These are phyloP conservation scores for Yarrowia yakushimensis DNA, from an alignment of 805 yeast genomes.

Conservation along the genomic window DNA sequence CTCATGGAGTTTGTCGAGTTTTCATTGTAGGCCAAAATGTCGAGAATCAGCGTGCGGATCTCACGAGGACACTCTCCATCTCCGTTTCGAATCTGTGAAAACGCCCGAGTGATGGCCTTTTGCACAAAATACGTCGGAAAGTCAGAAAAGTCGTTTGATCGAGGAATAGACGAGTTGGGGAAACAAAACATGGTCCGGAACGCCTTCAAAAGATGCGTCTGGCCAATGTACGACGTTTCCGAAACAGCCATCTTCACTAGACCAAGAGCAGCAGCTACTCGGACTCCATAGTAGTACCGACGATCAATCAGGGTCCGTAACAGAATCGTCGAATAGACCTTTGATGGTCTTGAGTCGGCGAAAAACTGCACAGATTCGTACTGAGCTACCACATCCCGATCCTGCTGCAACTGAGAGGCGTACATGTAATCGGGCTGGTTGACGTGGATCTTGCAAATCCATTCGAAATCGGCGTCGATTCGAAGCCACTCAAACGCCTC, in stretches of 20 bases:
- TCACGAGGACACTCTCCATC: constrained; percentile 59
- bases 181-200: constrained; percentile 72
- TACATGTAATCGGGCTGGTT: constrained; percentile 95
- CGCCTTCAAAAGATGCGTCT: constrained; percentile 65
- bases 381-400: constrained; percentile 95
- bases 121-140: constrained; percentile 66
- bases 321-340: constrained; percentile 69
- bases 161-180: constrained; percentile 60
- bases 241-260: constrained; percentile 64
- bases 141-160: constrained; percentile 75
- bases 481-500: constrained; percentile 98
- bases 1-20: constrained; percentile 73
- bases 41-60: constrained; percentile 61
- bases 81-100: constrained; percentile 59
- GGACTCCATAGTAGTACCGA: constrained; percentile 82
- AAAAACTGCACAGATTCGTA: constrained; percentile 75
- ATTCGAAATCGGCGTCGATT: constrained; percentile 96
- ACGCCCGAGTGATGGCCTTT: constrained; percentile 60
- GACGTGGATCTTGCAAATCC: constrained; percentile 80
- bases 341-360: constrained; percentile 56
- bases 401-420: constrained; percentile 89
- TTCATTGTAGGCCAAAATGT: constrained; percentile 76
- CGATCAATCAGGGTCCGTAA: constrained; percentile 77
- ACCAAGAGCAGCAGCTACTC: constrained; percentile 82
- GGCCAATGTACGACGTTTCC: constrained; percentile 64